These are phyloP conservation scores for Coemansia sp. DNA, from an alignment of 192 early-diverging fungal species.

Conservation along the genomic window DNA sequence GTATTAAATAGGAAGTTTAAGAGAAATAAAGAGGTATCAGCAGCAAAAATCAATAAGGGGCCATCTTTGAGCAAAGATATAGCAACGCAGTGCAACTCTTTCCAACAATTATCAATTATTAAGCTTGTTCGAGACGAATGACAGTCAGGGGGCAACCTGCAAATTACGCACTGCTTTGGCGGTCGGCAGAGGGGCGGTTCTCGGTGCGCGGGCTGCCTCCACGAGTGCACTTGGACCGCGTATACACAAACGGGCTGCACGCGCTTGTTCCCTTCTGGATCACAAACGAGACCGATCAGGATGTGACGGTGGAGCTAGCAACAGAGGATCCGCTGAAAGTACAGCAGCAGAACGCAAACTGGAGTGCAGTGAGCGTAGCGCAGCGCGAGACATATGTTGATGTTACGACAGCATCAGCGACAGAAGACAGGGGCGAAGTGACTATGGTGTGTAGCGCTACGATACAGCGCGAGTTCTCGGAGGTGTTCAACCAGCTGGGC, in stretches of 20 bases:
- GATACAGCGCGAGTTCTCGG: slow-evolving; percentile 65
- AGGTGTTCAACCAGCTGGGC: slow-evolving; percentile 91
- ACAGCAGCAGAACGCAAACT: slow-evolving; percentile 47
- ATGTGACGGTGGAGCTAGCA: slow-evolving; percentile 13
- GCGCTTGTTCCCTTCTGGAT: slow-evolving; percentile 48
- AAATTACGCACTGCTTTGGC: slow-evolving; percentile 14
- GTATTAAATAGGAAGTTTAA: not conserved
- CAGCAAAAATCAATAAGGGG: not conserved
- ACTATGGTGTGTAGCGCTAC: slow-evolving; percentile 29
- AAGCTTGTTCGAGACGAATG: not conserved
- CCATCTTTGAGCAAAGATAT: not conserved
- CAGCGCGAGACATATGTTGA: slow-evolving; percentile 30
- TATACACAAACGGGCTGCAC: slow-evolving; percentile 49
- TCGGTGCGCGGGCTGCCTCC: slow-evolving; percentile 37
- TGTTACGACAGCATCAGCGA: not conserved
- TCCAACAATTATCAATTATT: not conserved
- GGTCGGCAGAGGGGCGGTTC: slow-evolving; percentile 25
- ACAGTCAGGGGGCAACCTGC: slow-evolving; percentile 13
- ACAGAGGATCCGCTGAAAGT: slow-evolving; percentile 20
- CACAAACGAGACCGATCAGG: slow-evolving; percentile 17
- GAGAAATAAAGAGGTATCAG: not conserved
- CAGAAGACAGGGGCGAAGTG: slow-evolving; percentile 5
- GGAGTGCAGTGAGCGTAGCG: slow-evolving; percentile 22
- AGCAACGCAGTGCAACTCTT: not conserved
- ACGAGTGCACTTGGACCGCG: slow-evolving; percentile 29